These are phyloP conservation scores for Areca catechu DNA, from an alignment of 176 grass and related monocot species.

Conservation along the genomic window DNA sequence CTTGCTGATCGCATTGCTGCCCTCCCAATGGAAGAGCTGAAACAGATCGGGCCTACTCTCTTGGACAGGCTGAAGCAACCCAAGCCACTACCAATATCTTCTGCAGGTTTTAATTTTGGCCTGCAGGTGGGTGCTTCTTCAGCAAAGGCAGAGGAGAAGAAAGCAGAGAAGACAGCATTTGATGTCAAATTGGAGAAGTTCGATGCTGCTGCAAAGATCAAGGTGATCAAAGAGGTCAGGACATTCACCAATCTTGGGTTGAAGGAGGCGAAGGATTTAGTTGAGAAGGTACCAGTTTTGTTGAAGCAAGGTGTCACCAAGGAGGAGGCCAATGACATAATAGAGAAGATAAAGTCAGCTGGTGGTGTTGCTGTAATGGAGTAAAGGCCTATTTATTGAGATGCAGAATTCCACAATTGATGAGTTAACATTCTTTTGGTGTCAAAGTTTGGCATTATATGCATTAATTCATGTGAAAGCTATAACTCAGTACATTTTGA, in stretches of 20 bases:
- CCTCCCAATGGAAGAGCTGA: constrained; percentile 72
- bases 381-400: constrained; percentile 18
- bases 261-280: constrained; percentile 87
- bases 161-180: constrained; percentile 77
- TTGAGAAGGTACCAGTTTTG: constrained; percentile 77
- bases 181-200: constrained; percentile 97
- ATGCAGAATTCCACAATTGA: background rate
- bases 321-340: constrained; percentile 84
- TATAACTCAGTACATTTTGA: background rate
- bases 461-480: background rate
- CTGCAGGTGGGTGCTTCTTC: constrained; percentile 27
- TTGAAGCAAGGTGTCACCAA: constrained; percentile 92
- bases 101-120: constrained; percentile 71
- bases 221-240: constrained; percentile 98
- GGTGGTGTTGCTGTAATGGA: constrained; percentile 90
- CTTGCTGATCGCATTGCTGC: constrained; percentile 67
- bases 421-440: background rate
- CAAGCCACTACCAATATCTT: constrained; percentile 53
- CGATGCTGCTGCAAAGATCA: constrained; percentile 82
- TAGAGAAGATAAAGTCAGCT: constrained; percentile 75
- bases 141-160: constrained; percentile 61
- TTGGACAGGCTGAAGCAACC: constrained; percentile 57
- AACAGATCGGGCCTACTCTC: constrained; percentile 85
- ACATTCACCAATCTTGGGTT: constrained; percentile 76
- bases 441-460: background rate